These are phyloP conservation scores for Neocucurbitaria cava DNA, from an alignment of 2,329 filamentous ascomycete genomes.

Conservation along the genomic window DNA sequence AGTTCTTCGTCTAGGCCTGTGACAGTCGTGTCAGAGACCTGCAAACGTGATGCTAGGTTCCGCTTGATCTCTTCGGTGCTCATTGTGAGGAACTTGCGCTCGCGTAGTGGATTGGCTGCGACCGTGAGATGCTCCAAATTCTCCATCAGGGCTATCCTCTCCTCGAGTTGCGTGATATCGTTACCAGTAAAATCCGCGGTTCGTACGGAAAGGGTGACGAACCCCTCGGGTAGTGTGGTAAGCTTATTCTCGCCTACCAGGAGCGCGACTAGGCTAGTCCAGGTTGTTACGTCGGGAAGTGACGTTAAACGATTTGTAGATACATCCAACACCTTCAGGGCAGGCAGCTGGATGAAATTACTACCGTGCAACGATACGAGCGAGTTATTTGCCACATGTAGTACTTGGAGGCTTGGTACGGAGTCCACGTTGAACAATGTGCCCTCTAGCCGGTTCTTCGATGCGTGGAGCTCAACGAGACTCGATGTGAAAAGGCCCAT, in stretches of 20 bases:
- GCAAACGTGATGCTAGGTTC: slow-evolving; percentile 70
- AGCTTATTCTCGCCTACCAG: slow-evolving; percentile 84
- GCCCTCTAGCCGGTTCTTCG: slow-evolving; percentile 80
- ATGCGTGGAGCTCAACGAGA: slow-evolving; percentile 74
- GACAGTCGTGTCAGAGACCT: slow-evolving; percentile 52
- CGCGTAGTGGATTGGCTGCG: slow-evolving; percentile 86
- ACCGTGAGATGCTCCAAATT: slow-evolving; percentile 76
- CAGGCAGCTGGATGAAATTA: slow-evolving; percentile 68
- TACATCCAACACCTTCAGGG: slow-evolving; percentile 75
- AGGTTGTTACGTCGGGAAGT: slow-evolving; percentile 77
- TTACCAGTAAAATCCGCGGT: slow-evolving; percentile 87
- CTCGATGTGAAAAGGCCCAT: slow-evolving; percentile 72
- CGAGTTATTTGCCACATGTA: slow-evolving; percentile 82
- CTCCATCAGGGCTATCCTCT: slow-evolving; percentile 81
- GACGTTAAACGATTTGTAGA: slow-evolving; percentile 78
- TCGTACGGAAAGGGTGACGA: slow-evolving; percentile 73
- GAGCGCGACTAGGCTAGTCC: slow-evolving; percentile 75
- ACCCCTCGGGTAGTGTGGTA: slow-evolving; percentile 75
- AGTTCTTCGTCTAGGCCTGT: slow-evolving; percentile 8
- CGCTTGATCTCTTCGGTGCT: slow-evolving; percentile 81
- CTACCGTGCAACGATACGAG: slow-evolving; percentile 62
- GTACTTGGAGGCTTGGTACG: slow-evolving; percentile 70
- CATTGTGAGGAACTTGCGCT: slow-evolving; percentile 85
- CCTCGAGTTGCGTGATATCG: slow-evolving; percentile 76
- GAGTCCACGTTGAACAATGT: slow-evolving; percentile 69